Base-by-base conservation (phyloP, 78 protist species). In the Anaeramoeba flamelloides region DNA sequence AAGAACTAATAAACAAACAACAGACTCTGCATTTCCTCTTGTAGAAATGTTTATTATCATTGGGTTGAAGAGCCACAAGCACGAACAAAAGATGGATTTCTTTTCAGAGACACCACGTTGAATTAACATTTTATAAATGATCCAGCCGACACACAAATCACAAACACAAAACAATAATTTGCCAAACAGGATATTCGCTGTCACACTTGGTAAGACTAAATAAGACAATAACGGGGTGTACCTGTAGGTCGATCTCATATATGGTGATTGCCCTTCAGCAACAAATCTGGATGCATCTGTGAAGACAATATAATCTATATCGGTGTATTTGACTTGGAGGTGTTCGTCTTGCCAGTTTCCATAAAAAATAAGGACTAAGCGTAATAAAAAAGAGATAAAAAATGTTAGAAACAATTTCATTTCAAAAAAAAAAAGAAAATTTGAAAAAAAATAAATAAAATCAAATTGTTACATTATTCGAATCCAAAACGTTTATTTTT, bases 11-110 rank as follows among this genome's bases (percentile, higher is more conserved):
- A 91, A 76, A 65, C 87, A 75, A 36, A 92, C 83, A 40, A 95
- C 77, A 0, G 92, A 80, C 32, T 95, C 98, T 4, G 94, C 91
- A 84, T 90, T 92, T 26, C 98, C 98, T 36, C 98, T 85, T 4
- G 98, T 91, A 36, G 94, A 90, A 33, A 95, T 89, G 65, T 87
- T 89, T 75, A 89, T 82, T 32, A 86, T 86, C 32, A 93, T 64
- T 31, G 96, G 96, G 75, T 93, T 93, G 32, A 89, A 34, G 32
- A 93, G 38, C 92, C 92, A 90, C 36, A 87, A 3, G 17, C 80
- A 53, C 17, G 69, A 53, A 17, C 8, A 26, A 17, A 53, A 17
- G 17, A 53, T 53, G 17, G 69, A 8, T 53, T 8, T 53, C 17
- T 53, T 53, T 17, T 26, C 34, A 17, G 8, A 26, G 69, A 53